These are phyloP conservation scores for Oxyria digyna DNA, from an alignment of 148 eudicot species.

Conservation along the genomic window DNA sequence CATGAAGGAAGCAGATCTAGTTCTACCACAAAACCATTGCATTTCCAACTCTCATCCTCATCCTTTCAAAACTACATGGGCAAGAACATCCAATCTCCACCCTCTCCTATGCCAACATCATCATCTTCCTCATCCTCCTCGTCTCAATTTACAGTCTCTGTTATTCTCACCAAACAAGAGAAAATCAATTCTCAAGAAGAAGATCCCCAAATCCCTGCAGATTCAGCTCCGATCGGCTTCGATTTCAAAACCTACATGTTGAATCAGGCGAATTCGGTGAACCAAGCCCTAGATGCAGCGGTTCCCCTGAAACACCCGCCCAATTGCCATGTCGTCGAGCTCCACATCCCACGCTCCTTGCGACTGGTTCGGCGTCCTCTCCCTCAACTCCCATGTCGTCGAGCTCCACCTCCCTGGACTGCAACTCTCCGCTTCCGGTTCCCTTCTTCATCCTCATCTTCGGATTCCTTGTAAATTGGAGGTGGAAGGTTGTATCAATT, in stretches of 20 bases:
- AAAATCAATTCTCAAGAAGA: constrained; percentile 10
- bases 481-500: too few species aligned
- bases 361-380: constrained; percentile 27
- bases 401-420: constrained; percentile 37
- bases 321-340: too few species aligned
- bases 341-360: constrained; percentile 16
- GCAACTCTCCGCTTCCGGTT: constrained; percentile 25
- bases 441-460: constrained; percentile 35
- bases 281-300: constrained; percentile 33
- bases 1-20: constrained; percentile 1
- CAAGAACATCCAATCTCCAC: neutral
- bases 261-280: constrained; percentile 30
- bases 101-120: neutral
- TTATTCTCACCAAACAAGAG: constrained; percentile 29
- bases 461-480: too few species aligned
- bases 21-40: neutral
- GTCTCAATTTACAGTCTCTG: constrained; percentile 13
- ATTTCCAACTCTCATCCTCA: neutral
- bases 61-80: neutral
- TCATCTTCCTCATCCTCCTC: neutral
- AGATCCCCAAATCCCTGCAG: neutral
- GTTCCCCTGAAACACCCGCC: constrained; percentile 31
- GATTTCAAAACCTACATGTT: constrained; percentile 43
- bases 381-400: constrained; percentile 13
- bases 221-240: constrained; percentile 13